phyloP scores from a whole-genome alignment of 805 yeast genomes.

The Middelhovenomyces tepae region DNA sequence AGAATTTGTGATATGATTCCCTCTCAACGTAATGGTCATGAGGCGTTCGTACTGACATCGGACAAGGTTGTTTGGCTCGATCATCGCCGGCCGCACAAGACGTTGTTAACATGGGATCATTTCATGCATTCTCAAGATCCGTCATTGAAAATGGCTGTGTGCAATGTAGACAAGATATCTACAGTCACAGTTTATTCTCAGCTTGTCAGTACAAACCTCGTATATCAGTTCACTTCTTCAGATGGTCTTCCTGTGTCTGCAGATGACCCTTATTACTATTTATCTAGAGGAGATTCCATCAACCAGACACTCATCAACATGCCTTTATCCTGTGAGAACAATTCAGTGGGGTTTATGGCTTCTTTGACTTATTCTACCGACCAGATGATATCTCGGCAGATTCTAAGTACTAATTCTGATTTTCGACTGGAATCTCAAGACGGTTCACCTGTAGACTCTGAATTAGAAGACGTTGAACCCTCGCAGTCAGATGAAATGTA shows the following conservation, averaged over 20 bases:
- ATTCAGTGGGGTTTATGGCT: no score
- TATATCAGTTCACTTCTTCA: conserved; percentile 30
- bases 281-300: no score
- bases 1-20: conserved; percentile 14
- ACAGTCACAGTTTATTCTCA: conserved; percentile 25
- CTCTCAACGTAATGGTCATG: conserved; percentile 21
- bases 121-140: conserved; percentile 46
- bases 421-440: background rate
- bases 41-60: conserved; percentile 52
- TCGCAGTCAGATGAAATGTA: conserved; percentile 6
- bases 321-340: no score
- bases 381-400: conserved; percentile 6
- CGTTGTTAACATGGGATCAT: conserved; percentile 69
- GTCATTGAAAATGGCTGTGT: conserved; percentile 36
- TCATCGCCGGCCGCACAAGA: conserved; percentile 28
- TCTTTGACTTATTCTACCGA: conserved; percentile 7
- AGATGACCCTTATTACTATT: conserved; percentile 29
- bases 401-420: conserved; percentile 8
- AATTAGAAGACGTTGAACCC: conserved; percentile 2
- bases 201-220: conserved; percentile 25
- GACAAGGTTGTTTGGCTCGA: conserved; percentile 52
- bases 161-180: conserved; percentile 17
- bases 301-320: no score
- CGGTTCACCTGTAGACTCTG: no score
- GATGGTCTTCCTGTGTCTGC: conserved; percentile 31